A percentile compares a stretch with the other conserved stretches of the same genome.
Evolutionary conservation across 1,139 yeast genomes (phyloP).

Genomic region (Candida dubliniensis): DNA sequence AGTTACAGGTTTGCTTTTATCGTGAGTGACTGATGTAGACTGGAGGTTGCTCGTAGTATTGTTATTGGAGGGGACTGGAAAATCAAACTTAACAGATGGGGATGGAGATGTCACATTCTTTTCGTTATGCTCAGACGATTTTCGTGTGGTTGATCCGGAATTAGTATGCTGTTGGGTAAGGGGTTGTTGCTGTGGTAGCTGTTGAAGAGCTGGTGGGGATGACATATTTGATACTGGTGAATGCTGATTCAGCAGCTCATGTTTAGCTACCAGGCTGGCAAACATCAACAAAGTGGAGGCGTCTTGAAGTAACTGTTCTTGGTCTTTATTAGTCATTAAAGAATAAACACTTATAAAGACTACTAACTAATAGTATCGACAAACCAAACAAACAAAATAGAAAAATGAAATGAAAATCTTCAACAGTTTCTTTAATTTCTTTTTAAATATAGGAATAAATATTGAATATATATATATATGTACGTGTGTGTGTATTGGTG

Average conservation of each 20-base stretch:
- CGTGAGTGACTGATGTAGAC: background rate
- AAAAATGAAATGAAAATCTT: too few relatives aligned
- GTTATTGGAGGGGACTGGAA: background rate
- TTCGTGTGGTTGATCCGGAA: conserved; percentile 6
- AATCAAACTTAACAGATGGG: background rate
- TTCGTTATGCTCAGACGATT: conserved; percentile 1
- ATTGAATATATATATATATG: too few relatives aligned
- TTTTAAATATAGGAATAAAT: too few relatives aligned
- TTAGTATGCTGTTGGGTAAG: conserved; percentile 1
- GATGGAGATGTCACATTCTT: background rate
- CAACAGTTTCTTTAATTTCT: too few relatives aligned
- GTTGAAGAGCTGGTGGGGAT: conserved; percentile 9
- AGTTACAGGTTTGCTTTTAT: too few relatives aligned
- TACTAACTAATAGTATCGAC: background rate
- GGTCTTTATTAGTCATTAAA: conserved; percentile 19
- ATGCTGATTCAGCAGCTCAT: conserved; percentile 27
- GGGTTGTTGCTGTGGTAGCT: conserved; percentile 2
- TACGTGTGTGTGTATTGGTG: too few relatives aligned
- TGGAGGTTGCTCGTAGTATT: background rate
- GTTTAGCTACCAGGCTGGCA: conserved; percentile 56
- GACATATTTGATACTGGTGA: conserved; percentile 13
- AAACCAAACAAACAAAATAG: background rate
- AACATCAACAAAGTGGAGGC: conserved; percentile 68
- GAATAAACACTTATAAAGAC: background rate
- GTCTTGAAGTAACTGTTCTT: conserved; percentile 52